A percentile compares a stretch with the other conserved stretches of the same genome.
phyloP scores from a whole-genome alignment of 2,329 filamentous ascomycete genomes.

The Diaporthe sp. region DNA sequence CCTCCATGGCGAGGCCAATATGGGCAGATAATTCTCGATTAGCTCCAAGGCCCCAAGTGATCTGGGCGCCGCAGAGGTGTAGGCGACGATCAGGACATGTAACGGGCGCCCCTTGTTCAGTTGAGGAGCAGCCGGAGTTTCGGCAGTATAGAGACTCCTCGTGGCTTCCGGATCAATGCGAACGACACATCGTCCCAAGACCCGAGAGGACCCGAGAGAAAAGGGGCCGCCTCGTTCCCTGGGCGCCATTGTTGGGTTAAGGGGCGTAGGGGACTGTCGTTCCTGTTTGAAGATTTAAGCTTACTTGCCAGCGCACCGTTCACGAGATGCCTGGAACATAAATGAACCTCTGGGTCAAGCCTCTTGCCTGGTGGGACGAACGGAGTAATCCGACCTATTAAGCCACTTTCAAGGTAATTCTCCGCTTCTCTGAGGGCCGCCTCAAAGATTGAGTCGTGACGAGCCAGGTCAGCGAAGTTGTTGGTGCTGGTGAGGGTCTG shows the following conservation, averaged over 20 bases:
- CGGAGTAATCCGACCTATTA: neutral
- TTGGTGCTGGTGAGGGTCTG: constrained; percentile 4
- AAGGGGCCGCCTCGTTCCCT: neutral
- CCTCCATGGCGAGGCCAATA: constrained; percentile 24
- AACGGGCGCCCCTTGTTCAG: constrained; percentile 1
- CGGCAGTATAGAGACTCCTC: constrained; percentile 29
- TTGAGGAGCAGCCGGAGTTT: constrained; percentile 19
- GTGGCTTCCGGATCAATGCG: constrained; percentile 11
- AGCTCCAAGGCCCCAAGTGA: neutral
- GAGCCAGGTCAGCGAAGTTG: neutral
- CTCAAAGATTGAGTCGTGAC: neutral
- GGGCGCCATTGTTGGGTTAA: neutral
- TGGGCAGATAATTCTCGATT: constrained; percentile 28
- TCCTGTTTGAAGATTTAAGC: constrained; percentile 28
- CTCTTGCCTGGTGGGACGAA: neutral
- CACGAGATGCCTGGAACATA: neutral
- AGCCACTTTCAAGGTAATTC: neutral
- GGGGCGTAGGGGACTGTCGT: neutral
- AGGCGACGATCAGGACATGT: constrained; percentile 3
- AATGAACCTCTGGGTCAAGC: neutral
- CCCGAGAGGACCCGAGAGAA: neutral
- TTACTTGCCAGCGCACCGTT: constrained; percentile 23
- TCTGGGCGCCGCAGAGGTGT: constrained; percentile 3
- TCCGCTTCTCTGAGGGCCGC: neutral
- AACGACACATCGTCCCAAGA: neutral